Conservation (phyloP, 306 rosid genomes). For the Sphenostylis stenocarpa region DNA sequence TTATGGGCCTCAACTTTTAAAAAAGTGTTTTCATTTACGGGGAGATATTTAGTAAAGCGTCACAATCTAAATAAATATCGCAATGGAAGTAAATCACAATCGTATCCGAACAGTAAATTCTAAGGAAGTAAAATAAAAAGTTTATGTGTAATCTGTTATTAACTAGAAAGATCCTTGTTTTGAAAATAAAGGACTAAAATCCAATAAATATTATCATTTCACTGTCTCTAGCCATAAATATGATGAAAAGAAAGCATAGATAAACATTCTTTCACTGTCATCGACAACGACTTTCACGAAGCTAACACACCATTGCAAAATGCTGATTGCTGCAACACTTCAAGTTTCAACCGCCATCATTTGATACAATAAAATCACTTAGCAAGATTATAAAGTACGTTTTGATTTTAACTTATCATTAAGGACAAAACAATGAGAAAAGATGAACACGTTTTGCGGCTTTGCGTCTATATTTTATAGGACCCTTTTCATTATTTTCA, state of each 20-base stretch:
- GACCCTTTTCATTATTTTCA: neutral
- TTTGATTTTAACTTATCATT: neutral
- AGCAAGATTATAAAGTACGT: neutral
- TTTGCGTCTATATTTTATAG: neutral
- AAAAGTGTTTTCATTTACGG: too few relatives aligned
- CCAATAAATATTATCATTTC: neutral
- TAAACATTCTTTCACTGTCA: neutral
- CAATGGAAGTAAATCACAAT: neutral
- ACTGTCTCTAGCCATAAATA: neutral
- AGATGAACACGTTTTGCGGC: neutral
- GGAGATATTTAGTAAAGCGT: too few relatives aligned
- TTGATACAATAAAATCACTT: neutral
- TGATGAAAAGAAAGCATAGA: neutral
- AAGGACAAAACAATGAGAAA: slow-evolving; percentile 8
- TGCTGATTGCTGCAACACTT: too few relatives aligned
- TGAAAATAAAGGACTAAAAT: neutral
- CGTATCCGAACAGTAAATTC: neutral
- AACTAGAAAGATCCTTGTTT: neutral
- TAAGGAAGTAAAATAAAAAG: neutral
- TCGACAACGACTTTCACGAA: neutral
- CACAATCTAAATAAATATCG: too few relatives aligned
- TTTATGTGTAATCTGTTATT: neutral
- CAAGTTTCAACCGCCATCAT: neutral
- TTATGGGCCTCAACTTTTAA: too few relatives aligned
- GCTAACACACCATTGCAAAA: neutral